Conservation (phyloP, 2,329 filamentous ascomycete genomes). For the Xylaria multiplex region DNA sequence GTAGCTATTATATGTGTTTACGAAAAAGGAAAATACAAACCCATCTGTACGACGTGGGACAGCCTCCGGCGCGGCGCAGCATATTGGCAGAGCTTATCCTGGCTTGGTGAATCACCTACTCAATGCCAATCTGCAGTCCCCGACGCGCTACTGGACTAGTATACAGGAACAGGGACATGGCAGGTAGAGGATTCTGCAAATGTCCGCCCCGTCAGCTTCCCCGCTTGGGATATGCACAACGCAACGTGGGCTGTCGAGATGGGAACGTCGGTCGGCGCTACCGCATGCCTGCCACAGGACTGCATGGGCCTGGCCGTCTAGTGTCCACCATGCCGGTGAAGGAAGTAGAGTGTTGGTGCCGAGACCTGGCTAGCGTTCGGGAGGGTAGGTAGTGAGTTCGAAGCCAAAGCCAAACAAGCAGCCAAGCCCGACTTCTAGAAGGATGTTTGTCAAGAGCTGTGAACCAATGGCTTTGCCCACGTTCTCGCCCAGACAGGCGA, state of each 20-base stretch:
- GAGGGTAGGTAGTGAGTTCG: not conserved
- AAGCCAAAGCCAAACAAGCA: slow-evolving; percentile 15
- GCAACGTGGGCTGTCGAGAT: slow-evolving; percentile 24
- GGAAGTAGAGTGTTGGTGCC: slow-evolving; percentile 7
- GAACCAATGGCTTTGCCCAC: slow-evolving; percentile 32
- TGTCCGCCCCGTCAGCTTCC: slow-evolving; percentile 22
- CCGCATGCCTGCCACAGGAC: slow-evolving; percentile 11
- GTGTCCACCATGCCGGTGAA: slow-evolving; percentile 1
- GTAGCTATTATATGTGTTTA: slow-evolving; percentile 29
- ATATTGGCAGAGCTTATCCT: slow-evolving; percentile 2
- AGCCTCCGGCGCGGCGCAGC: slow-evolving; percentile 8
- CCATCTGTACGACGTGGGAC: slow-evolving; percentile 9
- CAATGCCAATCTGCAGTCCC: not conserved
- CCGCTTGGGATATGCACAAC: slow-evolving; percentile 19
- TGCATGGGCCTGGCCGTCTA: slow-evolving; percentile 18
- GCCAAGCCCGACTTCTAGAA: slow-evolving; percentile 28
- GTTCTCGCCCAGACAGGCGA: slow-evolving; percentile 11
- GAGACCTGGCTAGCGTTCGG: slow-evolving; percentile 19
- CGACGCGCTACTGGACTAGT: slow-evolving; percentile 2
- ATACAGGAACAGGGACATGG: not conserved
- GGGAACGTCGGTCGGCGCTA: not conserved
- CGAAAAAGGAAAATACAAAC: slow-evolving; percentile 3
- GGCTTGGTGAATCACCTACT: slow-evolving; percentile 2
- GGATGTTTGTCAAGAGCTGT: slow-evolving; percentile 12
- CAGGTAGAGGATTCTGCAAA: not conserved